Evolutionary conservation across 202 grass and related monocot species (phyloP).

Genomic region (Schoenoplectus triqueter): DNA sequence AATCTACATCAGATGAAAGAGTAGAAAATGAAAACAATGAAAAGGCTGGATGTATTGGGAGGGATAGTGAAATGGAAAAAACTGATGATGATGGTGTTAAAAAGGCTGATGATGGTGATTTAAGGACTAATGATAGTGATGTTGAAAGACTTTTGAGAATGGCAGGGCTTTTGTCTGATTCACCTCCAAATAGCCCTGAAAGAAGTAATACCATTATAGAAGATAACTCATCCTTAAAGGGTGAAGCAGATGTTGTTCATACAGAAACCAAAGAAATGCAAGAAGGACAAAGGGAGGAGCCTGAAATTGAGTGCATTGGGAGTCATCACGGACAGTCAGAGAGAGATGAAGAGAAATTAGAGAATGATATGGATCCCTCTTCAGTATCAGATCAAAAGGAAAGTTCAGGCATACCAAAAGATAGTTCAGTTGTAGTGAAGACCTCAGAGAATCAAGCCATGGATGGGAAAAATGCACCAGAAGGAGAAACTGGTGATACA

Average conservation of each 20-base stretch:
- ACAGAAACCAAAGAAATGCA: slow-evolving; percentile 10
- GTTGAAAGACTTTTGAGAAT: slow-evolving; percentile 68
- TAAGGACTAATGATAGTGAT: slow-evolving; percentile 41
- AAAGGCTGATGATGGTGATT: slow-evolving; percentile 20
- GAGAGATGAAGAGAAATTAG: neutral
- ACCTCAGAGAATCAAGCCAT: slow-evolving; percentile 16
- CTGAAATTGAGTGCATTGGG: neutral
- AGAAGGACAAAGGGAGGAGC: neutral
- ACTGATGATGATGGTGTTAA: slow-evolving; percentile 2
- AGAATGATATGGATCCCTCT: neutral
- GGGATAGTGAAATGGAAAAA: slow-evolving; percentile 44
- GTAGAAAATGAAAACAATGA: slow-evolving; percentile 22
- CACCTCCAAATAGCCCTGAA: slow-evolving; percentile 78
- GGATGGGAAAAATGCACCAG: neutral
- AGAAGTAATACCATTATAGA: slow-evolving; percentile 31
- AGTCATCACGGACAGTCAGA: neutral
- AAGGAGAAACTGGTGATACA: slow-evolving; percentile 4
- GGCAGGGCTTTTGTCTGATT: slow-evolving; percentile 82
- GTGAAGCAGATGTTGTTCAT: slow-evolving; percentile 2
- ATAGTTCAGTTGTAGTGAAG: slow-evolving; percentile 21
- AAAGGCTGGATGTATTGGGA: slow-evolving; percentile 46
- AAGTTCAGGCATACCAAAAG: slow-evolving; percentile 9
- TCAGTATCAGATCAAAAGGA: neutral
- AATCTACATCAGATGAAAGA: neutral
- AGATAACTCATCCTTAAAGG: slow-evolving; percentile 10